Evolutionary conservation across 192 early-diverging fungal species (phyloP).

Genomic region (Geranomyces variabilis): DNA sequence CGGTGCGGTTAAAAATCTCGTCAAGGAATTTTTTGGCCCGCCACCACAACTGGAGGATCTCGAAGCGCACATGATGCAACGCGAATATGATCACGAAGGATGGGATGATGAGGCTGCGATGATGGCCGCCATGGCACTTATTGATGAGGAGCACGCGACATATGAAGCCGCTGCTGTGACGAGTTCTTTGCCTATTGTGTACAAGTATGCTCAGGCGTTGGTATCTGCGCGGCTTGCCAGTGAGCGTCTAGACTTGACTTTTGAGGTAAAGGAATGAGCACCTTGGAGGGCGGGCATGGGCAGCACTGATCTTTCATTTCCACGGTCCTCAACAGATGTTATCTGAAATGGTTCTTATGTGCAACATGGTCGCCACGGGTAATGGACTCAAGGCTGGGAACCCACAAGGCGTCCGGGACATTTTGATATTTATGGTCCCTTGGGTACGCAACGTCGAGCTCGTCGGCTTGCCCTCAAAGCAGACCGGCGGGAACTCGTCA

Average conservation of each 20-base stretch:
- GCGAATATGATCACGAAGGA: slow-evolving; percentile 24
- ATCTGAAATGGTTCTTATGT: slow-evolving; percentile 73
- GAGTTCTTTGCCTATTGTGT: slow-evolving; percentile 73
- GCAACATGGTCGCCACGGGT: slow-evolving; percentile 51
- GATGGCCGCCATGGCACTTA: slow-evolving; percentile 25
- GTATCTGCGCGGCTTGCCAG: slow-evolving; percentile 71
- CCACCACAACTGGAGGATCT: slow-evolving; percentile 25
- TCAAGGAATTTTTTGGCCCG: slow-evolving; percentile 33
- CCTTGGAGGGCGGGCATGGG: neutral
- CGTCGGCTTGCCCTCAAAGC: slow-evolving; percentile 4
- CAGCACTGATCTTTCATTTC: neutral
- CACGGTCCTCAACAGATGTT: slow-evolving; percentile 48
- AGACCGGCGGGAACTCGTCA: neutral
- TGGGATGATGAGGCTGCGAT: slow-evolving; percentile 34
- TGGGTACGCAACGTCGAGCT: slow-evolving; percentile 82
- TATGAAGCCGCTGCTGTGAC: slow-evolving; percentile 65
- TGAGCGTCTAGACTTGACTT: slow-evolving; percentile 64
- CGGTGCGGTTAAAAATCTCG: slow-evolving; percentile 13
- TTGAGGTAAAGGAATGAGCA: slow-evolving; percentile 45
- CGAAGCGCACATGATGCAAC: slow-evolving; percentile 21
- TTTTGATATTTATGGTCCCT: slow-evolving; percentile 74
- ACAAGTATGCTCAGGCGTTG: slow-evolving; percentile 75
- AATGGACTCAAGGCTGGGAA: slow-evolving; percentile 27
- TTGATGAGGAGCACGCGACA: slow-evolving; percentile 36
- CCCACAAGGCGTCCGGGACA: slow-evolving; percentile 63